phyloP scores from a whole-genome alignment of 2,329 filamentous ascomycete genomes.

The Pyrenophora graminea region DNA sequence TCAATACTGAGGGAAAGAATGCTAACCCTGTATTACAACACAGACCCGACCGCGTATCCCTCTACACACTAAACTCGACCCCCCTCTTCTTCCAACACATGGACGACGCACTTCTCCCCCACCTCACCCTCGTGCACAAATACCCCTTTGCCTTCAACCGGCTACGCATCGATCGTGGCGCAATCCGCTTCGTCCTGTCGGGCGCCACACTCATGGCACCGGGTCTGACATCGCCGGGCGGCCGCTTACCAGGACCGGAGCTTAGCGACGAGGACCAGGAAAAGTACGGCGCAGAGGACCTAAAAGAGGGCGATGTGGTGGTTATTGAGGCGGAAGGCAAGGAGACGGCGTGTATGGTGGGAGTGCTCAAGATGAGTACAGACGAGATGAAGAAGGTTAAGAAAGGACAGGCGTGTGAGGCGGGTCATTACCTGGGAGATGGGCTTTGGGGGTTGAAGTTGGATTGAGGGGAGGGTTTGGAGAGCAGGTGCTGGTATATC shows the following conservation, averaged over 20 bases:
- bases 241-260: slow-evolving; percentile 68
- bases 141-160: slow-evolving; percentile 84
- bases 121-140: slow-evolving; percentile 85
- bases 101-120: slow-evolving; percentile 78
- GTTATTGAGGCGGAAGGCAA: slow-evolving; percentile 93
- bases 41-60: slow-evolving; percentile 80
- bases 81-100: slow-evolving; percentile 92
- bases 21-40: slow-evolving; percentile 7
- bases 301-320: slow-evolving; percentile 81
- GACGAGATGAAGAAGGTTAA: slow-evolving; percentile 91
- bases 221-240: slow-evolving; percentile 82
- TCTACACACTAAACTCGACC: slow-evolving; percentile 78
- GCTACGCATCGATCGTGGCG: slow-evolving; percentile 89
- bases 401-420: slow-evolving; percentile 92
- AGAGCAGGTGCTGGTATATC: not conserved
- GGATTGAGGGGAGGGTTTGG: slow-evolving; percentile 48
- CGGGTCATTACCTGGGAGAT: slow-evolving; percentile 91
- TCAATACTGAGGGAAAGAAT: not conserved
- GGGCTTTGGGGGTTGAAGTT: slow-evolving; percentile 80
- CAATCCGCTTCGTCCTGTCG: slow-evolving; percentile 92
- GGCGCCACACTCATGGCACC: slow-evolving; percentile 97
- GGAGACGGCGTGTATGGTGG: slow-evolving; percentile 85
- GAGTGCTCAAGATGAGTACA: slow-evolving; percentile 80
- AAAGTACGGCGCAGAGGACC: slow-evolving; percentile 63
- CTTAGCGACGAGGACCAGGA: slow-evolving; percentile 45